Base-by-base conservation (phyloP, 768 basidiomycete genomes). In the Mycena olivaceomarginata region DNA sequence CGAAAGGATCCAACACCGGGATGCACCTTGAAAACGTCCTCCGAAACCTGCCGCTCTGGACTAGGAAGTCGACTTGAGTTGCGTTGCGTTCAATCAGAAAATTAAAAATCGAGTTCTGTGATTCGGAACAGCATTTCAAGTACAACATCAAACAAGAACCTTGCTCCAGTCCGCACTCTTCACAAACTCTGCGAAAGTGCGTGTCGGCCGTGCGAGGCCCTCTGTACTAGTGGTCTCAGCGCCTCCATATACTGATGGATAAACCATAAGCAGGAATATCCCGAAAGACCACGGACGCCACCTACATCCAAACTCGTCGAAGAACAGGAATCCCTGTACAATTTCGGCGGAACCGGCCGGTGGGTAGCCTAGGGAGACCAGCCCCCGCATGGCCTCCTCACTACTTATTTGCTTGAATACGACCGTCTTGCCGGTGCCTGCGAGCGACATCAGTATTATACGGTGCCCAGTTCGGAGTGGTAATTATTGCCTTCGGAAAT, bases 111-210 rank as follows among this genome's bases (percentile, higher is more conserved):
- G 31, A 31, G 31, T 31, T 31, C 31, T 31, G 31, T 31, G 31
- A 31, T 31, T 31, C 31, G 31, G 31, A 31, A 31, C 31, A 31
- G 31, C 31, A 31, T 31, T 31, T 31, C 31, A 31, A 31, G 31
- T 31, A 31, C 31, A 31, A 31, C 31, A 31, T 31, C 31, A 31
- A 31, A 31, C 31, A 31, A 31, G 31, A 31, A 31, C 31, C 56
- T 57, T 57, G 66, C 72, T 74, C 72, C 72, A 74, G 25, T 74
- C 72, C 20, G 66, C 45, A 9, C 2, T 4, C 66, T 74, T 67
- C 13, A 40, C 66, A 51, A 48, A 74, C 43, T 74, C 72, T 11
- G 56, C 25, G 56, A 53, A 74, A 5, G 56, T 67, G 18, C 57
- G 53, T 20, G 72, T 37, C 25, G 41, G 25, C 22, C 72, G 12